Percentiles rank a stretch among this genome's conserved stretches.
These are phyloP conservation scores for Passiflora organensis DNA, from an alignment of 345 rosid species.

Conservation along the genomic window DNA sequence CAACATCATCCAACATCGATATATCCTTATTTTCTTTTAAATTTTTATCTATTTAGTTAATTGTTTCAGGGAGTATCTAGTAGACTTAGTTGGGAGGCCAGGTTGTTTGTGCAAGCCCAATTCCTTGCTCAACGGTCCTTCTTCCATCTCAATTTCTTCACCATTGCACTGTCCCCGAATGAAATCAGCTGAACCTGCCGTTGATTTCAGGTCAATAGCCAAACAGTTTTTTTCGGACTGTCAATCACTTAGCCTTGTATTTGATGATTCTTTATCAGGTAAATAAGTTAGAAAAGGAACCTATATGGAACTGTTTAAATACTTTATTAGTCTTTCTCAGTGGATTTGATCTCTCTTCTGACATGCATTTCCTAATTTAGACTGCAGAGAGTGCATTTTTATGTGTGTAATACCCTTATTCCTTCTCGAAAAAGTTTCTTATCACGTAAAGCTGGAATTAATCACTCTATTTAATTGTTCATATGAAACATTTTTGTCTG, in stretches of 20 bases:
- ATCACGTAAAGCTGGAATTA: not conserved
- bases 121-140: constrained; percentile 95
- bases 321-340: not conserved
- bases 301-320: not conserved
- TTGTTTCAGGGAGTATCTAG: constrained; percentile 83
- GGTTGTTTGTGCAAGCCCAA: constrained; percentile 87
- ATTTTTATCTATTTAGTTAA: not conserved
- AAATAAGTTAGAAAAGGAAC: constrained; percentile 13
- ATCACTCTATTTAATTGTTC: too few relatives aligned
- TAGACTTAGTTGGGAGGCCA: constrained; percentile 89
- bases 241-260: constrained; percentile 70
- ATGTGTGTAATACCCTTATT: too few relatives aligned
- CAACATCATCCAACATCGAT: too few relatives aligned
- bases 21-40: too few relatives aligned
- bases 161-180: constrained; percentile 89
- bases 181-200: constrained; percentile 55
- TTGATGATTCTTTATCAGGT: constrained; percentile 79
- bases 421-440: too few relatives aligned
- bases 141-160: constrained; percentile 85
- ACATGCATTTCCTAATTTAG: not conserved
- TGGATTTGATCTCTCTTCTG: not conserved
- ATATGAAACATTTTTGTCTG: not conserved
- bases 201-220: constrained; percentile 83
- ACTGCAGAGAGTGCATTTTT: too few relatives aligned
- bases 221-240: constrained; percentile 81